Base-by-base conservation (phyloP, 2,329 filamentous ascomycete genomes). In the Helicocarpus griseus region DNA sequence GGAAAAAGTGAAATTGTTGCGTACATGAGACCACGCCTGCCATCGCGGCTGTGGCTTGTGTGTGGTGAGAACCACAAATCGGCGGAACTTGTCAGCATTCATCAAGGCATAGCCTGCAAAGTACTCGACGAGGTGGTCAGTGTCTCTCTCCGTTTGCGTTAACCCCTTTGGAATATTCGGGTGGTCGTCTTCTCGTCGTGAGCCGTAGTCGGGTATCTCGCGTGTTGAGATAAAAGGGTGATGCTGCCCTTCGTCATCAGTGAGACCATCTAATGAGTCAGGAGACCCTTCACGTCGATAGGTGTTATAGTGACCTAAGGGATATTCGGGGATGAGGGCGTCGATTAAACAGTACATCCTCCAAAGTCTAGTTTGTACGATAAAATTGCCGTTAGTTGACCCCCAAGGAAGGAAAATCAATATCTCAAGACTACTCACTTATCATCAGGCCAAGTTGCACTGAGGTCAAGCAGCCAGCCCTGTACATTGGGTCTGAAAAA, bases 41-140 rank as follows among this genome's bases (percentile, higher is more conserved):
- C 66, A 69, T 38, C 62, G 56, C 8, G 49, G 49, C 9, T 60
- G 54, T 4, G 59, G 61, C 21, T 57, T 55, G 6, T 56, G 35
- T 7, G 55, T 38, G 4, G 63, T 63, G 13, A 69, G 41, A 3
- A 69, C 60, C 24, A 61, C 21, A 24, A 69, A 69, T 7, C 60
- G 61, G 6, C 67, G 61, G 46, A 66, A 66, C 6, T 59, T 59
- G 14, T 66, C 53, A 3, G 57, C 56, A 46, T 70, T 60, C 11
- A 65, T 50, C 5, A 69, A 50, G 1, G 58, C 56, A 67, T 66
- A 71, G 7, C 66, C 68, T 1, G 68, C 65, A 43, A 70, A 70
- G 28, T 66, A 64, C 49, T 72, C 67, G 5, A 65, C 59, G 1
- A 72, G 58, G 49, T 66, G 65, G 41, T 72, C 68, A 7, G 65